These are phyloP conservation scores for Irpex sp. DNA, from an alignment of 1,284 basidiomycete species.

Conservation along the genomic window DNA sequence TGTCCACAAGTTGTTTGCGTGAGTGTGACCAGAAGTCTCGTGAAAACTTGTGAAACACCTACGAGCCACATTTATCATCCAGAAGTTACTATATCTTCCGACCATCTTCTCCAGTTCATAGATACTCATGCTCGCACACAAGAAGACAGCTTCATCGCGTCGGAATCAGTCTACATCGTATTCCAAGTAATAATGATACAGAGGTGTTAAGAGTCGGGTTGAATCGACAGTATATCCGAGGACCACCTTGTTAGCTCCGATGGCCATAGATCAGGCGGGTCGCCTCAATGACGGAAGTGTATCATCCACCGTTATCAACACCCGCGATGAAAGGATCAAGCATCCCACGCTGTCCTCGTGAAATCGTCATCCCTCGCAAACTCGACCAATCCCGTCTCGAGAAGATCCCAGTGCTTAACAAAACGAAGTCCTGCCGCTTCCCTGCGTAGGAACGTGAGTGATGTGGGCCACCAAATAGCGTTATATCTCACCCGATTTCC, in stretches of 20 bases:
- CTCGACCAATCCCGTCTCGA: slow-evolving; percentile 11
- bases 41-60: no score
- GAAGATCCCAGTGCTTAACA: slow-evolving; percentile 39
- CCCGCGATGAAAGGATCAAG: not conserved
- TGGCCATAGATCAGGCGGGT: no score
- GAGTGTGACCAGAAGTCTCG: no score
- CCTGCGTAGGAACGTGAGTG: slow-evolving; percentile 25
- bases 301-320: not conserved
- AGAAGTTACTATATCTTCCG: no score
- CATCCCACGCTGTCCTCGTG: slow-evolving; percentile 1
- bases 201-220: not conserved
- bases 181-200: not conserved
- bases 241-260: no score
- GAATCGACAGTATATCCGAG: slow-evolving; percentile 1
- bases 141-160: no score
- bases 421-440: slow-evolving; percentile 27
- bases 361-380: slow-evolving; percentile 6
- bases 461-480: not conserved
- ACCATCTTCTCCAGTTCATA: no score
- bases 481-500: slow-evolving; percentile 33
- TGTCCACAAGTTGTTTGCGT: no score
- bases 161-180: no score
- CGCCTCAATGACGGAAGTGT: no score
- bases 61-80: no score
- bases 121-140: no score